phyloP scores from a whole-genome alignment of 129 eudicot genomes.

The Mikania micrantha region DNA sequence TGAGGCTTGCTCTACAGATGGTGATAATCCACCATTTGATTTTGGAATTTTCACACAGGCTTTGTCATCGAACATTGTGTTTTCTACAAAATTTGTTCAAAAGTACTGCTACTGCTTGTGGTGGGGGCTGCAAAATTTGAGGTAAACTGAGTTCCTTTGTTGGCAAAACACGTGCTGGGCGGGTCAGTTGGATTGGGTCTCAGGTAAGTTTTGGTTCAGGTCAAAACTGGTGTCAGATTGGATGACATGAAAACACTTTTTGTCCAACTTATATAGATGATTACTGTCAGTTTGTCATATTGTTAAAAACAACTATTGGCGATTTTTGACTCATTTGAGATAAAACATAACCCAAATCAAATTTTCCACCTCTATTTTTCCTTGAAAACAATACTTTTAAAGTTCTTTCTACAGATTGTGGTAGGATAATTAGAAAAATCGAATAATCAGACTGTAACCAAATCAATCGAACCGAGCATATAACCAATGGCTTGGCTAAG shows the following conservation, averaged over 20 bases:
- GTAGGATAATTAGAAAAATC: not conserved
- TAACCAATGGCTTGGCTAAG: not conserved
- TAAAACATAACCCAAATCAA: not conserved
- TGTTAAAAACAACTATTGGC: too few species aligned
- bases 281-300: too few species aligned
- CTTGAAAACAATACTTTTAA: not conserved
- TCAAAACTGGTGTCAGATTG: not conserved
- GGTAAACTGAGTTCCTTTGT: constrained; percentile 35
- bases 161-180: not conserved
- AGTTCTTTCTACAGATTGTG: not conserved
- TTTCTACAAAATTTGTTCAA: constrained; percentile 53
- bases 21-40: constrained; percentile 63
- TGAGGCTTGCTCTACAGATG: constrained; percentile 43
- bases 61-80: constrained; percentile 68
- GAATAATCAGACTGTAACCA: too few species aligned
- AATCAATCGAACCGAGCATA: not conserved
- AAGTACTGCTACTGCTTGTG: constrained; percentile 96
- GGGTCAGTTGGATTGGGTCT: not conserved
- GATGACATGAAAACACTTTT: not conserved
- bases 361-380: not conserved
- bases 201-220: not conserved
- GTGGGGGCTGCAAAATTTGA: constrained; percentile 98
- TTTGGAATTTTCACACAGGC: constrained; percentile 88
- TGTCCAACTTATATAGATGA: not conserved
- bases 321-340: not conserved